Conservation (phyloP, 495 filamentous ascomycete species). For the Neurospora sp. region DNA sequence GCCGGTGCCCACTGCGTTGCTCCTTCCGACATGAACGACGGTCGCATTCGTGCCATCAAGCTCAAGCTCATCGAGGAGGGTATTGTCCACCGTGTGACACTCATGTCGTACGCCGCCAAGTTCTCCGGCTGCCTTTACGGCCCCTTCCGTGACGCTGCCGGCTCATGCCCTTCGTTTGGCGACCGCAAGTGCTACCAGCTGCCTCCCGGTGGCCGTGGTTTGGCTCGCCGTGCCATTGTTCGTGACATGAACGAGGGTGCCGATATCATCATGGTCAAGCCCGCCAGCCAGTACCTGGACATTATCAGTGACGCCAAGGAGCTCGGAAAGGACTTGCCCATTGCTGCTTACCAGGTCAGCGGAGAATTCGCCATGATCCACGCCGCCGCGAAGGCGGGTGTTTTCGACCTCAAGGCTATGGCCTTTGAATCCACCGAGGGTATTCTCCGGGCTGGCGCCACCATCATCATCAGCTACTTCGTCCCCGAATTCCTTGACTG, state of each 20-base stretch:
- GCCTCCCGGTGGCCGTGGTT: slow-evolving; percentile 81
- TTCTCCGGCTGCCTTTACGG: slow-evolving; percentile 95
- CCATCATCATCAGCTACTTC: slow-evolving; percentile 89
- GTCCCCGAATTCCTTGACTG: slow-evolving; percentile 89
- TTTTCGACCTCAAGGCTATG: slow-evolving; percentile 96
- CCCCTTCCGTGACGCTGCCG: slow-evolving; percentile 92
- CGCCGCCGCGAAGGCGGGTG: slow-evolving; percentile 87
- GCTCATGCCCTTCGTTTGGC: slow-evolving; percentile 84
- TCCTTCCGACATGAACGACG: slow-evolving; percentile 98
- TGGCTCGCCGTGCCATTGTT: slow-evolving; percentile 82
- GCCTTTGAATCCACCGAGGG: slow-evolving; percentile 89
- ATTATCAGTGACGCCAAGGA: slow-evolving; percentile 96
- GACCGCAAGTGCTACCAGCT: slow-evolving; percentile 95
- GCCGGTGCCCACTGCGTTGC: slow-evolving; percentile 96
- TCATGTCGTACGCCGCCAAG: slow-evolving; percentile 98
- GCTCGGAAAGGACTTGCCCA: slow-evolving; percentile 75
- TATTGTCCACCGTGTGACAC: slow-evolving; percentile 74
- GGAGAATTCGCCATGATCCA: slow-evolving; percentile 99
- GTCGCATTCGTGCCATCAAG: slow-evolving; percentile 91
- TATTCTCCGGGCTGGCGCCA: slow-evolving; percentile 85
- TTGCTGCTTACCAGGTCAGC: slow-evolving; percentile 93
- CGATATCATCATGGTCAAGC: slow-evolving; percentile 99
- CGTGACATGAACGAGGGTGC: slow-evolving; percentile 89
- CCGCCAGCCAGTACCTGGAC: slow-evolving; percentile 85
- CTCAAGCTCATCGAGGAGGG: slow-evolving; percentile 87